phyloP scores from a whole-genome alignment of 75 land plant species.

The Sequoiadendron giganteum region DNA sequence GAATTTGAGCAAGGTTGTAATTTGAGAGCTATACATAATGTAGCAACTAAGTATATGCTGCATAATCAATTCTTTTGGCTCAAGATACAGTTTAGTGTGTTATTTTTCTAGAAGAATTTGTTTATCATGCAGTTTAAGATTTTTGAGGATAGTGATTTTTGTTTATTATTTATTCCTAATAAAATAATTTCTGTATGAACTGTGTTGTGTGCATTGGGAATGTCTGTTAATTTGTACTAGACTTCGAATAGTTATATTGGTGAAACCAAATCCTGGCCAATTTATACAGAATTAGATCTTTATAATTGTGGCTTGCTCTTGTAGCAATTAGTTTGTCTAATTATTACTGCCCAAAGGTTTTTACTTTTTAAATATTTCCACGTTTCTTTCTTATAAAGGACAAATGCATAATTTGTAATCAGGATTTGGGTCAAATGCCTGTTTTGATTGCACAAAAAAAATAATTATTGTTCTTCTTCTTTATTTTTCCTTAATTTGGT shows the following conservation, averaged over 20 bases:
- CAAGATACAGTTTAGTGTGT: neutral
- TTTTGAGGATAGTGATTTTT: no score
- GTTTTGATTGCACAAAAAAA: neutral
- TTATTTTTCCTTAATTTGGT: neutral
- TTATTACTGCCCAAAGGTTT: neutral
- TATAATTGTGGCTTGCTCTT: no score
- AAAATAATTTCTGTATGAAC: no score
- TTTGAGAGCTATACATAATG: no score
- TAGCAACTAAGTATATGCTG: neutral
- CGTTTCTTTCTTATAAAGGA: neutral
- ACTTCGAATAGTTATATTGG: neutral
- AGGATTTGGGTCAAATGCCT: neutral
- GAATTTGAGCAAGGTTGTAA: no score
- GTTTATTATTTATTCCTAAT: no score
- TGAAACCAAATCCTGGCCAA: no score
- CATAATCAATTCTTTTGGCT: neutral
- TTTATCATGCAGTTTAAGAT: neutral
- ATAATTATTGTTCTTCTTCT: no score
- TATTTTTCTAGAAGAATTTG: neutral
- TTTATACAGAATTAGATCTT: no score
- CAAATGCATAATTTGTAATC: neutral
- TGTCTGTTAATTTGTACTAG: no score
- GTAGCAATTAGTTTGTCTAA: no score
- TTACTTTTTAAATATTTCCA: neutral
- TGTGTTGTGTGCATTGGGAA: no score